Percentiles rank a stretch among this genome's conserved stretches.
Conservation (phyloP, 2,329 filamentous ascomycete species). For the Phialocephala sp. region DNA sequence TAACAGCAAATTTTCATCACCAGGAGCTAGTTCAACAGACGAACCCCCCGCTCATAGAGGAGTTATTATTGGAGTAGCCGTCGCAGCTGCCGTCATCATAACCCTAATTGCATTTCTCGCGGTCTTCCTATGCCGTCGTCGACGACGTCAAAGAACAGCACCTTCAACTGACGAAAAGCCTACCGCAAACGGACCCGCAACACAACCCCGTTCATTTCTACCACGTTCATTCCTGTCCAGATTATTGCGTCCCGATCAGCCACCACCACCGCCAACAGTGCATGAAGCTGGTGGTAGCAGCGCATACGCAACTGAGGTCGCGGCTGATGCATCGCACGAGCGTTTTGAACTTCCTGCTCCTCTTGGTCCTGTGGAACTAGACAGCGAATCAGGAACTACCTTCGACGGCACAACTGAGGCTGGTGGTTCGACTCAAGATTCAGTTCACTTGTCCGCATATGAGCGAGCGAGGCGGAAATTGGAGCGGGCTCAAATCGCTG, state of each 20-base stretch:
- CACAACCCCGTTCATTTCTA: slow-evolving; percentile 52
- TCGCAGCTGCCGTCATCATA: slow-evolving; percentile 29
- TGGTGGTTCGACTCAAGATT: slow-evolving; percentile 38
- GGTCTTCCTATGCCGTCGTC: slow-evolving; percentile 27
- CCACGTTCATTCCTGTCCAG: slow-evolving; percentile 53
- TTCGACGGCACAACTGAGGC: slow-evolving; percentile 34
- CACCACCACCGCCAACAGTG: slow-evolving; percentile 52
- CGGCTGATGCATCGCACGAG: slow-evolving; percentile 34
- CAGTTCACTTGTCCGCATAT: slow-evolving; percentile 52
- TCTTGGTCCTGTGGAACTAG: slow-evolving; percentile 37
- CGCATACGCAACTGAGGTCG: slow-evolving; percentile 51
- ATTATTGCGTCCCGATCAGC: slow-evolving; percentile 51
- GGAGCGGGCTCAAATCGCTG: slow-evolving; percentile 56
- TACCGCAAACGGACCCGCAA: slow-evolving; percentile 37
- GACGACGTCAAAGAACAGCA: slow-evolving; percentile 37
- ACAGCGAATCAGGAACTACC: slow-evolving; percentile 34
- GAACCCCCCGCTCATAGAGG: slow-evolving; percentile 27
- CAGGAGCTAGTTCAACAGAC: slow-evolving; percentile 8
- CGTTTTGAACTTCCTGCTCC: slow-evolving; percentile 38
- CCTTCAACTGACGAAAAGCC: slow-evolving; percentile 25
- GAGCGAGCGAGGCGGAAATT: slow-evolving; percentile 57
- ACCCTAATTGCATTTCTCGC: slow-evolving; percentile 25
- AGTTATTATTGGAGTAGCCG: slow-evolving; percentile 36
- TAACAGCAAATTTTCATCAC: slow-evolving; percentile 38
- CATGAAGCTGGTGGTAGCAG: slow-evolving; percentile 56